Evolutionary conservation across 169 alveolate genomes (phyloP).

Genomic region (Plasmodium gaboni): DNA sequence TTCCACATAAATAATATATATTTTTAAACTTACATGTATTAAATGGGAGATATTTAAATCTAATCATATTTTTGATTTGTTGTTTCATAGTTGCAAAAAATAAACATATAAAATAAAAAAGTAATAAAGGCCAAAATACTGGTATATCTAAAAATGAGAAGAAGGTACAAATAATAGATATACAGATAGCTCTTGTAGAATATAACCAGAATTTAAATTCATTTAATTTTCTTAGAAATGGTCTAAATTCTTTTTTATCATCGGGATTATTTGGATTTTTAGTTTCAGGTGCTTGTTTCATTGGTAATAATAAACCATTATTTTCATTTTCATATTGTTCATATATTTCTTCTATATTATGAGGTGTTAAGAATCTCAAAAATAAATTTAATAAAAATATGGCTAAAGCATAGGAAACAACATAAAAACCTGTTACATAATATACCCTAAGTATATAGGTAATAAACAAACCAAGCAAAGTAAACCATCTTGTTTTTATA

Average conservation of each 20-base stretch:
- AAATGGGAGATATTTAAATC: conserved; percentile 86
- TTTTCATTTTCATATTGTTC: conserved; percentile 84
- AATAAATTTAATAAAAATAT: conserved; percentile 81
- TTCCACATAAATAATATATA: neutral
- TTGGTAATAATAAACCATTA: conserved; percentile 84
- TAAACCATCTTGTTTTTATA: conserved; percentile 80
- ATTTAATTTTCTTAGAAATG: conserved; percentile 90
- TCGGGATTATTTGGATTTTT: conserved; percentile 55
- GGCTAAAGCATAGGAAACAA: conserved; percentile 84
- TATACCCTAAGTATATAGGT: conserved; percentile 78
- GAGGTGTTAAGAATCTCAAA: conserved; percentile 83
- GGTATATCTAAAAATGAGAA: conserved; percentile 90
- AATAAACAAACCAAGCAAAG: conserved; percentile 64
- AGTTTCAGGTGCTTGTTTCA: conserved; percentile 45
- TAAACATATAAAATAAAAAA: conserved; percentile 89
- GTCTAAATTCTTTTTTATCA: conserved; percentile 89
- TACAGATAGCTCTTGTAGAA: conserved; percentile 83
- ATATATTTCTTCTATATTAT: conserved; percentile 84
- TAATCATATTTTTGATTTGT: conserved; percentile 88
- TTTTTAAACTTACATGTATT: conserved; percentile 77
- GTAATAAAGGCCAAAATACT: conserved; percentile 94
- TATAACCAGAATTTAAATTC: conserved; percentile 93
- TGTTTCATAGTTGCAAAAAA: conserved; percentile 92
- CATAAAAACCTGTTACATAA: conserved; percentile 77
- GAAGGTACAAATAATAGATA: conserved; percentile 78